Conservation (phyloP, 441 rosid species). For the Hura crepitans region DNA sequence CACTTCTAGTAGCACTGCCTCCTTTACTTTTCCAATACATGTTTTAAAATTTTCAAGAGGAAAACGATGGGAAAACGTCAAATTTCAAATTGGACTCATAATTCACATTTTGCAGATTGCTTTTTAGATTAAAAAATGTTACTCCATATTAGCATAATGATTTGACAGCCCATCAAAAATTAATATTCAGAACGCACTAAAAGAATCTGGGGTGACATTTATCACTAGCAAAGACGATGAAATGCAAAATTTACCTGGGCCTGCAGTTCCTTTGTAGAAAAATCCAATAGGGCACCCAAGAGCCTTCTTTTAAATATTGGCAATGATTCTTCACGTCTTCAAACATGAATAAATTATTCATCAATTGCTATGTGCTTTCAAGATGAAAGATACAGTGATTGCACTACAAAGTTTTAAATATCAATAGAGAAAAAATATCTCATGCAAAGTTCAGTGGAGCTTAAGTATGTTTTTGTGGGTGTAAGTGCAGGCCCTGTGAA, state of each 20-base stretch:
- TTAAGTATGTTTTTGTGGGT: too few relatives aligned
- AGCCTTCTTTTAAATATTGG: slow-evolving; percentile 97
- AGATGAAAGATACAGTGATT: slow-evolving; percentile 10
- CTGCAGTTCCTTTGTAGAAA: slow-evolving; percentile 97
- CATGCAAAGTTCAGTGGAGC: not conserved
- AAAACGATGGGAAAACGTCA: not conserved
- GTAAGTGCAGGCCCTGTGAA: too few relatives aligned
- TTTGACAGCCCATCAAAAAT: not conserved
- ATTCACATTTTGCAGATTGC: too few relatives aligned
- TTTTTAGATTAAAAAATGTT: not conserved
- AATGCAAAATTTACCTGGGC: slow-evolving; percentile 61
- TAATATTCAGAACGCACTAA: slow-evolving; percentile 8
- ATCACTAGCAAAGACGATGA: not conserved
- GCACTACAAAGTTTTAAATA: slow-evolving; percentile 5
- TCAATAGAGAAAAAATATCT: not conserved
- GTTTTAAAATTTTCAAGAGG: slow-evolving; percentile 1
- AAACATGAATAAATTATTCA: slow-evolving; percentile 25
- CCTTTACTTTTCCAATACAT: not conserved
- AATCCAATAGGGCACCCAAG: slow-evolving; percentile 91
- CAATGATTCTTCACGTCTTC: slow-evolving; percentile 95
- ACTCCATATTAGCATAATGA: not conserved
- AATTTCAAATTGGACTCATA: not conserved
- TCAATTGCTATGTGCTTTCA: slow-evolving; percentile 13
- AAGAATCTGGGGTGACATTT: not conserved
- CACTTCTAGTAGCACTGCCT: not conserved